These are phyloP conservation scores for Globisporangium polare DNA, from an alignment of 352 stramenopile genomes.

Conservation along the genomic window DNA sequence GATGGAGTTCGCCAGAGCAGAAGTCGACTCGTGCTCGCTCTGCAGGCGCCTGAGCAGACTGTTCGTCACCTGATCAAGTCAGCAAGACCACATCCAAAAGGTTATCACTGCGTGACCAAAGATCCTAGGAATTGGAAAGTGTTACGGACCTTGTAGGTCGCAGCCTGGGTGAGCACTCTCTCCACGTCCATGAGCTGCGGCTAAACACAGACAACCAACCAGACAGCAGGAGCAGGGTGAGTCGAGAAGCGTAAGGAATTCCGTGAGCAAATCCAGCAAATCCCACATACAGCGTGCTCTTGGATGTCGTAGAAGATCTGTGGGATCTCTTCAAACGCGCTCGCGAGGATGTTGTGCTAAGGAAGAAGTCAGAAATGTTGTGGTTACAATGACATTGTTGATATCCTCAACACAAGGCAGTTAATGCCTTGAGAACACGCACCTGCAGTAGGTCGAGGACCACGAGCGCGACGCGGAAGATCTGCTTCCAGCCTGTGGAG, in stretches of 20 bases:
- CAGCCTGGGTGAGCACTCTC: background rate
- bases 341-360: constrained; percentile 50
- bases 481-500: constrained; percentile 66
- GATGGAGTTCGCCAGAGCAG: background rate
- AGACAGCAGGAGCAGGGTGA: too few species aligned
- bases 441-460: constrained; percentile 56
- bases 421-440: background rate
- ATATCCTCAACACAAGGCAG: background rate
- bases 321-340: constrained; percentile 66
- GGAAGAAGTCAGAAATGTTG: background rate
- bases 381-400: background rate
- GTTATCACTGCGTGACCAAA: background rate
- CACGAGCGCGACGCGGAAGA: constrained; percentile 60
- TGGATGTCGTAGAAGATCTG: constrained; percentile 75
- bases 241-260: too few species aligned
- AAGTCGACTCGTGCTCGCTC: background rate
- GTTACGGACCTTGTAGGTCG: constrained; percentile 6
- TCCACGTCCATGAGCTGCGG: constrained; percentile 1
- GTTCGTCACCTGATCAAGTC: background rate
- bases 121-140: too few species aligned
- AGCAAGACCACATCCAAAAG: background rate
- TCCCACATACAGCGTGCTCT: constrained; percentile 47
- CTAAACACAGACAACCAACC: background rate
- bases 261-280: too few species aligned
- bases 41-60: background rate